Conservation (phyloP, 2,329 filamentous ascomycete genomes). For the Trichoderma brevicompactum region DNA sequence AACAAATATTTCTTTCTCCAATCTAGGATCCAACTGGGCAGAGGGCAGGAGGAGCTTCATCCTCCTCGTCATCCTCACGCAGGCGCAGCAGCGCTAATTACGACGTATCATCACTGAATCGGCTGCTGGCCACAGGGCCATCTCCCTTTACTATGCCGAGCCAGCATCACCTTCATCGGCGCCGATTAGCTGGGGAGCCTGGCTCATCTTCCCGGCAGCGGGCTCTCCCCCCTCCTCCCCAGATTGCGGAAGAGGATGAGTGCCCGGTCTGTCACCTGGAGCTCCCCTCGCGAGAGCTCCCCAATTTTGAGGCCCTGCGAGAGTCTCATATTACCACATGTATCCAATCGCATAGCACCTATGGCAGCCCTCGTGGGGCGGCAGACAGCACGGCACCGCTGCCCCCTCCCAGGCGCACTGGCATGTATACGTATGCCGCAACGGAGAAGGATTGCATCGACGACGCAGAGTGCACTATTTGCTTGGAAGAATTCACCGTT, state of each 20-base stretch:
- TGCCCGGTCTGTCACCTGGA: slow-evolving; percentile 78
- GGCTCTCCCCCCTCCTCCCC: slow-evolving; percentile 50
- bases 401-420: slow-evolving; percentile 53
- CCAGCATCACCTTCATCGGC: slow-evolving; percentile 40
- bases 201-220: slow-evolving; percentile 47
- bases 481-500: slow-evolving; percentile 67
- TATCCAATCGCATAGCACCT: slow-evolving; percentile 59
- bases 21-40: slow-evolving; percentile 33
- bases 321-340: slow-evolving; percentile 64
- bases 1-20: neutral
- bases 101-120: slow-evolving; percentile 43
- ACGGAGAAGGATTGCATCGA: slow-evolving; percentile 73
- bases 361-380: slow-evolving; percentile 44
- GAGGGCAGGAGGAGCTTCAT: slow-evolving; percentile 32
- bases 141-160: slow-evolving; percentile 40
- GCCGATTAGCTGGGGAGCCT: slow-evolving; percentile 38
- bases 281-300: slow-evolving; percentile 61
- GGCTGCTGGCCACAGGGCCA: slow-evolving; percentile 46
- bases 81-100: slow-evolving; percentile 40
- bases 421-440: slow-evolving; percentile 66
- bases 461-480: slow-evolving; percentile 70
- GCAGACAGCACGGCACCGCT: slow-evolving; percentile 35
- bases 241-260: slow-evolving; percentile 73
- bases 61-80: slow-evolving; percentile 39
- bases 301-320: slow-evolving; percentile 58